Base-by-base conservation (phyloP, 169 alveolate genomes). In the Theileria orientalis region DNA sequence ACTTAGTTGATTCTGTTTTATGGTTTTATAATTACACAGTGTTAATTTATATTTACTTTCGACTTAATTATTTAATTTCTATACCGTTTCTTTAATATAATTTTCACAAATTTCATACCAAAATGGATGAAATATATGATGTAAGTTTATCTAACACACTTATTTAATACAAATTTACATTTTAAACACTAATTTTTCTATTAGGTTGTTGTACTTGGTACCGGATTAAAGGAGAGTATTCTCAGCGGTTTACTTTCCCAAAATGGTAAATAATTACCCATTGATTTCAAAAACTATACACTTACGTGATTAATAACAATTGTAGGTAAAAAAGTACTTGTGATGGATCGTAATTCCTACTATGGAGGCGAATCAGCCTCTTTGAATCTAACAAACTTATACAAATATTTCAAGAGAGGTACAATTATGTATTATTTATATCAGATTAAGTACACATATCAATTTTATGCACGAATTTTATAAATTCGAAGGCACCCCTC, bases 281-380 rank as follows among this genome's bases (percentile, higher is more conserved):
- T n/a, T n/a, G n/a, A n/a, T n/a, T n/a, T n/a, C n/a, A n/a, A n/a
- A n/a, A n/a, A n/a, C 25, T 2, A 21, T 66, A 23, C 40, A n/a
- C 0, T 21, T 3, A 8, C 54, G 40, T 11, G 11, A 1, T 42
- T 51, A 74, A 27, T 40, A 23, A 44, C 42, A 51, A 63, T 37
- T 86, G 52, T 89, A 68, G 99, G 98, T 11, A 95, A 95, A 84
- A 97, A 96, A 91, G 98, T 97, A 33, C 95, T 97, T 30, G 99
- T 96, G 41, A 76, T 97, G 64, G 99, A 97, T 83, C 90, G 99
- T 49, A 97, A 97, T 86, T 85, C 90, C 30, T 97, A 96, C 85
- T 97, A 97, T 76, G 99, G 99, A 21, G 99, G 99, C 33, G 99
- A 98, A 67, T 92, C 98, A 33, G 99, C 99, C 19, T 96, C 99